These are phyloP conservation scores for Skeletonema tropicum DNA, from an alignment of 108 stramenopile species.

Conservation along the genomic window DNA sequence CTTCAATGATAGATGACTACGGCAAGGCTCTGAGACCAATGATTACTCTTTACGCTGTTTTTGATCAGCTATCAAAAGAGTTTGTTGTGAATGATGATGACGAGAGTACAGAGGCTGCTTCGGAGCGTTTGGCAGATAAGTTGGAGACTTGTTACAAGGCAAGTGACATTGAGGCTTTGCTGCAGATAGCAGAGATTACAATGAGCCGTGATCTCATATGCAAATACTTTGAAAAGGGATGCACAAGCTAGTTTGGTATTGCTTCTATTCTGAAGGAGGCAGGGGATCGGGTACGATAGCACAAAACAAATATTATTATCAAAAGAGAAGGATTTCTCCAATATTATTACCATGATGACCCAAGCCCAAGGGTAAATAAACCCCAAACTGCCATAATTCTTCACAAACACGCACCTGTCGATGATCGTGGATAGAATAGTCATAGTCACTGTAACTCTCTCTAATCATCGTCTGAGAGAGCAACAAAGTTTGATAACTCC, in stretches of 20 bases:
- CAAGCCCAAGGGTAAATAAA: too few relatives aligned
- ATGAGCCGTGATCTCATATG: conserved; percentile 64
- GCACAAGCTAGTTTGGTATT: conserved; percentile 12
- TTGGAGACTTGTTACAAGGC: conserved; percentile 65
- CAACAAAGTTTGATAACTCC: too few relatives aligned
- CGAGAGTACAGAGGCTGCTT: conserved; percentile 50
- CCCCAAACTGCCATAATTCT: too few relatives aligned
- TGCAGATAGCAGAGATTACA: conserved; percentile 59
- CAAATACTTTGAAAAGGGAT: conserved; percentile 70
- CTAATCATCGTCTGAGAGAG: too few relatives aligned
- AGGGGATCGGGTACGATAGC: too few relatives aligned
- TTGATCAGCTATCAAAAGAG: conserved; percentile 72
- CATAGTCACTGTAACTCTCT: too few relatives aligned
- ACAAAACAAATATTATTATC: too few relatives aligned
- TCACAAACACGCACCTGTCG: too few relatives aligned
- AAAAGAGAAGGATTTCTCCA: too few relatives aligned
- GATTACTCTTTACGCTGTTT: conserved; percentile 73
- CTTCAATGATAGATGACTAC: conserved; percentile 63
- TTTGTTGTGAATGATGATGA: conserved; percentile 66
- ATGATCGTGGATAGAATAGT: too few relatives aligned
- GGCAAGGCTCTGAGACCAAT: conserved; percentile 68
- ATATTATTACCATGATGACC: too few relatives aligned
- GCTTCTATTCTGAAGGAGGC: too few relatives aligned
- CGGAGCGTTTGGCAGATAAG: conserved; percentile 56
- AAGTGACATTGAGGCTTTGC: conserved; percentile 62